Percentiles rank a stretch among this genome's conserved stretches.
Evolutionary conservation across 2,329 filamentous ascomycete species (phyloP).

Genomic region (Mycocentrospora acerina): DNA sequence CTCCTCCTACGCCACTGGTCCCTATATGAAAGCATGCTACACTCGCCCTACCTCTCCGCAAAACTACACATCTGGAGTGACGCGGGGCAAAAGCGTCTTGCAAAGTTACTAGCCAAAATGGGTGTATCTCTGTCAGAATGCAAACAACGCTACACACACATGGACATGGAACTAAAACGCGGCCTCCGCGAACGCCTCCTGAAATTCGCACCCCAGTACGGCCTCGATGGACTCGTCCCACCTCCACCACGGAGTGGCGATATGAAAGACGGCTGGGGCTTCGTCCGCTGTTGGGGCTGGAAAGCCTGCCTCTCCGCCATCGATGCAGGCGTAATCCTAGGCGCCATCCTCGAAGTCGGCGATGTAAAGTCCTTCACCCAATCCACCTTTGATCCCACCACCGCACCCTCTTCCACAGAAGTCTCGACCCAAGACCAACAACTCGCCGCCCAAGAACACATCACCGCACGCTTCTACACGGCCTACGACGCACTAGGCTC

Average conservation of each 20-base stretch:
- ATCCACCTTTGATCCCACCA: constrained; percentile 34
- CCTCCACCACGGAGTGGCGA: constrained; percentile 63
- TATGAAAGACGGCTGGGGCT: constrained; percentile 91
- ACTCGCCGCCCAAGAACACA: constrained; percentile 46
- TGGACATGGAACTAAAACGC: constrained; percentile 96
- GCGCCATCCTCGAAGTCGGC: constrained; percentile 90
- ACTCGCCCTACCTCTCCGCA: constrained; percentile 91
- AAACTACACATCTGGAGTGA: constrained; percentile 95
- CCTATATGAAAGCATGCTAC: constrained; percentile 96
- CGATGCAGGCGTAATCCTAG: constrained; percentile 90
- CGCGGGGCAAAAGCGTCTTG: constrained; percentile 78
- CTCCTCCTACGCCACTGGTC: constrained; percentile 95
- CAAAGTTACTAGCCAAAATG: constrained; percentile 97
- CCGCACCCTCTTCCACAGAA: constrained; percentile 27
- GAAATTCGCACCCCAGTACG: constrained; percentile 90
- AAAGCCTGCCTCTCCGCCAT: constrained; percentile 89
- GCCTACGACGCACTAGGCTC: constrained; percentile 58
- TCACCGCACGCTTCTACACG: constrained; percentile 57
- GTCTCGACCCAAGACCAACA: constrained; percentile 20
- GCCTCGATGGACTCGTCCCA: constrained; percentile 89
- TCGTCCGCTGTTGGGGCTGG: constrained; percentile 97
- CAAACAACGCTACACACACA: constrained; percentile 94
- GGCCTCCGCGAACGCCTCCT: constrained; percentile 81
- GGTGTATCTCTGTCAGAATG: constrained; percentile 91
- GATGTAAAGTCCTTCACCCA: constrained; percentile 50